These are phyloP conservation scores for Trichoderma erinaceum DNA, from an alignment of 495 filamentous ascomycete species.

Conservation along the genomic window DNA sequence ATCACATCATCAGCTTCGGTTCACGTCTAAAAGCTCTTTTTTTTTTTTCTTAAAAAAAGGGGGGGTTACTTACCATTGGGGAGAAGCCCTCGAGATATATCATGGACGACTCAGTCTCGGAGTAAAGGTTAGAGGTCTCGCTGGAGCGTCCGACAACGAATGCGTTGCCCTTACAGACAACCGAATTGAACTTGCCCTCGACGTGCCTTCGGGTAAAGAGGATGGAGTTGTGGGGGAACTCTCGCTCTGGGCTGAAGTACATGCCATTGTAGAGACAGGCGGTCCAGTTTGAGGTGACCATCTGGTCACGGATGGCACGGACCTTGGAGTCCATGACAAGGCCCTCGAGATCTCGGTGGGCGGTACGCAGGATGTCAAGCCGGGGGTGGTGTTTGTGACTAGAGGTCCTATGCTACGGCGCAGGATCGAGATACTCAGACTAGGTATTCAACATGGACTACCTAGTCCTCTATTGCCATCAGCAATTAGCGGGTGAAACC, in stretches of 20 bases:
- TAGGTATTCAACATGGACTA: too few species aligned
- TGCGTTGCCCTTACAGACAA: slow-evolving; percentile 70
- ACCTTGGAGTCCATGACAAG: slow-evolving; percentile 81
- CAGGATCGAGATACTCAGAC: too few species aligned
- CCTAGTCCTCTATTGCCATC: too few species aligned
- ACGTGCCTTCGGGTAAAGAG: slow-evolving; percentile 62
- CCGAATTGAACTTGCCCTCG: slow-evolving; percentile 64
- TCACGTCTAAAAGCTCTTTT: neutral
- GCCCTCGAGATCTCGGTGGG: slow-evolving; percentile 79
- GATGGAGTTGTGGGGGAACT: slow-evolving; percentile 58
- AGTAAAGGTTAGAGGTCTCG: slow-evolving; percentile 81
- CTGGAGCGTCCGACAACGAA: slow-evolving; percentile 68
- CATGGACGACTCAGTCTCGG: slow-evolving; percentile 74
- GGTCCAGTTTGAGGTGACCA: slow-evolving; percentile 70
- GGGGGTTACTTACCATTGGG: slow-evolving; percentile 33
- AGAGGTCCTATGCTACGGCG: too few species aligned
- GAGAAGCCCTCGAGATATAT: slow-evolving; percentile 78
- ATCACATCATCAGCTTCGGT: slow-evolving; percentile 27
- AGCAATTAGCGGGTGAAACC: too few species aligned
- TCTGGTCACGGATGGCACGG: slow-evolving; percentile 76
- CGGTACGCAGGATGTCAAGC: slow-evolving; percentile 67
- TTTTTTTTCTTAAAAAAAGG: neutral
- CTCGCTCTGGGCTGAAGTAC: slow-evolving; percentile 73
- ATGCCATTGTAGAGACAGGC: slow-evolving; percentile 75
- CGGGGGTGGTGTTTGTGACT: slow-evolving; percentile 76